A percentile compares a stretch with the other conserved stretches of the same genome.
These are phyloP conservation scores for Populus tremula DNA, from an alignment of 345 rosid species.

Conservation along the genomic window DNA sequence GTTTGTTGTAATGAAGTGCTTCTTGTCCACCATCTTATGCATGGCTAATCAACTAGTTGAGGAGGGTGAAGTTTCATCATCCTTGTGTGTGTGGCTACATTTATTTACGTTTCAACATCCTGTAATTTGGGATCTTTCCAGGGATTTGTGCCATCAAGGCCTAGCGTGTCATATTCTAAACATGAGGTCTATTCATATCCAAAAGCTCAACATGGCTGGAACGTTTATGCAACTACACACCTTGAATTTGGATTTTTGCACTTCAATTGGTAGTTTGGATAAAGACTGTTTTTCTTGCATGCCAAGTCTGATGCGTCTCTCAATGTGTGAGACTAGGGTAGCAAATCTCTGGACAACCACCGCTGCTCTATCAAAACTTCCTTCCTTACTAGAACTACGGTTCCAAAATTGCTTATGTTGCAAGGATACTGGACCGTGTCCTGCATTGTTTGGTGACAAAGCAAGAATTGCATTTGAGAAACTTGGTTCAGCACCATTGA, in stretches of 20 bases:
- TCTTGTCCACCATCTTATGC: background rate
- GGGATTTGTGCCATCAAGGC: constrained; percentile 44
- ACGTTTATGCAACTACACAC: constrained; percentile 56
- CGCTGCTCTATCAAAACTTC: constrained; percentile 74
- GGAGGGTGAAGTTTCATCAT: constrained; percentile 3
- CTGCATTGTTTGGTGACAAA: constrained; percentile 32
- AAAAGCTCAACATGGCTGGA: constrained; percentile 77
- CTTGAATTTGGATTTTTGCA: constrained; percentile 69
- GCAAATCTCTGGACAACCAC: constrained; percentile 80
- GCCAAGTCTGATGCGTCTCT: constrained; percentile 70
- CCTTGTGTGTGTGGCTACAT: background rate
- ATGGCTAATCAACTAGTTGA: constrained; percentile 3
- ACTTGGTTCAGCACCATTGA: constrained; percentile 23
- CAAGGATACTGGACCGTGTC: constrained; percentile 42
- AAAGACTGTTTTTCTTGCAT: constrained; percentile 78
- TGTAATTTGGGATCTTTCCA: constrained; percentile 60
- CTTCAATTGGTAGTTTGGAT: constrained; percentile 55
- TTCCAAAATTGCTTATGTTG: constrained; percentile 71
- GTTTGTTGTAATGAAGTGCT: background rate
- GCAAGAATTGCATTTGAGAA: constrained; percentile 6
- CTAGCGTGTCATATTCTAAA: constrained; percentile 64
- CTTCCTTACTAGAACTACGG: constrained; percentile 59
- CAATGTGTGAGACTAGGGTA: constrained; percentile 78
- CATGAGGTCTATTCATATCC: constrained; percentile 55
- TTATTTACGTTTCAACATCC: constrained; percentile 19